phyloP scores from a whole-genome alignment of 345 rosid species.

The Psidium guajava region DNA sequence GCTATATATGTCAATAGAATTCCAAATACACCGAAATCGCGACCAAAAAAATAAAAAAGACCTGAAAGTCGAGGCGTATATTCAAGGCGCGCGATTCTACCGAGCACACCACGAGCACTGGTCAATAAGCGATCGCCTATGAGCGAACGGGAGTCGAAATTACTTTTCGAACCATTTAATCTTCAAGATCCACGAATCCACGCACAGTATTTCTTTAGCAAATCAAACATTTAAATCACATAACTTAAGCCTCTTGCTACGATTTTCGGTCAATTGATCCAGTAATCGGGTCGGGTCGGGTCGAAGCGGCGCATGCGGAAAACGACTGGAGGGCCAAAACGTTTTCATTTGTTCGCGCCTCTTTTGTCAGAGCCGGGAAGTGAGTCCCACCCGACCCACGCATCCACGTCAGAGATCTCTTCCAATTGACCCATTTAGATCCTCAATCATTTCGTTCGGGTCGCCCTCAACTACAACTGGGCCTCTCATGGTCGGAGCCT shows the following conservation, averaged over 20 bases:
- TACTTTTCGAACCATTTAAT: background rate
- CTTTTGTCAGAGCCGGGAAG: background rate
- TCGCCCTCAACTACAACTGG: background rate
- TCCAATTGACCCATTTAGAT: background rate
- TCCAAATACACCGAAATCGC: no score
- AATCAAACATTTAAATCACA: background rate
- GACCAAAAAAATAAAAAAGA: no score
- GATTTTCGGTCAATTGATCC: background rate
- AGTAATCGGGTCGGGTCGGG: background rate
- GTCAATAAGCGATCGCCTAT: background rate
- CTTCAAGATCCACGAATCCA: background rate
- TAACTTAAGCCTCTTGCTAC: background rate
- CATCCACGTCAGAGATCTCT: background rate
- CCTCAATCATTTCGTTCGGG: background rate
- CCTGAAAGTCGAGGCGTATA: no score
- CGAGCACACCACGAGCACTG: fast-evolving
- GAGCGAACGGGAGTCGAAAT: no score
- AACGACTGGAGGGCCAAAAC: background rate
- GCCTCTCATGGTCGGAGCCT: background rate
- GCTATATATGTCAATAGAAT: no score
- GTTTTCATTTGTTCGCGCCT: background rate
- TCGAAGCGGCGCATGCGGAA: background rate
- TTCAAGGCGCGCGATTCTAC: fast-evolving
- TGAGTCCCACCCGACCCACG: background rate
- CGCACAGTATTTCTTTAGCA: background rate